Conservation (phyloP, 2,329 filamentous ascomycete species). For the Lecanicillium sp. region DNA sequence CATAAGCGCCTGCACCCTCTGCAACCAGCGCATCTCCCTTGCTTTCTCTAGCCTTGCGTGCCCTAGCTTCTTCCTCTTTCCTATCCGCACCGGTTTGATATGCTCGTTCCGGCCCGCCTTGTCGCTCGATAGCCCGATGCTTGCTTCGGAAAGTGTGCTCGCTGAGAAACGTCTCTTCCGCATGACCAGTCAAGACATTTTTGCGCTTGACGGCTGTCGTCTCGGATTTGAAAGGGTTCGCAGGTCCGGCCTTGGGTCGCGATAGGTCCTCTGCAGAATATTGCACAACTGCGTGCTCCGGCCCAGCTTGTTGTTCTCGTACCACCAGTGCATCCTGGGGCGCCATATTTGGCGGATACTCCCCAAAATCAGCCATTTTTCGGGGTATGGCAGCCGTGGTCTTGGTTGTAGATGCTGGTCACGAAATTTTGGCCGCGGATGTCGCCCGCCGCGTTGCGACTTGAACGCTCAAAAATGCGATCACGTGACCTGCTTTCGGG, state of each 20-base stretch:
- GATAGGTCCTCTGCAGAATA: constrained; percentile 68
- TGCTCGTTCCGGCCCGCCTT: constrained; percentile 47
- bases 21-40: constrained; percentile 80
- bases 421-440: constrained; percentile 2
- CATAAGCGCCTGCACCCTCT: constrained; percentile 80
- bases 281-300: constrained; percentile 52
- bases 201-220: constrained; percentile 60
- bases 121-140: constrained; percentile 73
- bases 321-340: constrained; percentile 56
- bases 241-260: constrained; percentile 56
- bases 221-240: constrained; percentile 66
- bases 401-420: constrained; percentile 3
- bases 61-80: constrained; percentile 62
- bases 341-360: constrained; percentile 59
- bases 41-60: constrained; percentile 68
- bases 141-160: constrained; percentile 85
- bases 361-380: constrained; percentile 52
- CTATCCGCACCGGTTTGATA: constrained; percentile 44
- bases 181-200: constrained; percentile 76
- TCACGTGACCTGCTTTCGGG: constrained; percentile 7
- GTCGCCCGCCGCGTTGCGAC: neutral
- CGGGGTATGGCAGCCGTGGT: neutral
- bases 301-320: constrained; percentile 43
- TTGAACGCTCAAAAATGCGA: neutral
- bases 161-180: constrained; percentile 81